Base-by-base conservation (phyloP, 2,329 filamentous ascomycete species). In the Hypoxylon sp. region DNA sequence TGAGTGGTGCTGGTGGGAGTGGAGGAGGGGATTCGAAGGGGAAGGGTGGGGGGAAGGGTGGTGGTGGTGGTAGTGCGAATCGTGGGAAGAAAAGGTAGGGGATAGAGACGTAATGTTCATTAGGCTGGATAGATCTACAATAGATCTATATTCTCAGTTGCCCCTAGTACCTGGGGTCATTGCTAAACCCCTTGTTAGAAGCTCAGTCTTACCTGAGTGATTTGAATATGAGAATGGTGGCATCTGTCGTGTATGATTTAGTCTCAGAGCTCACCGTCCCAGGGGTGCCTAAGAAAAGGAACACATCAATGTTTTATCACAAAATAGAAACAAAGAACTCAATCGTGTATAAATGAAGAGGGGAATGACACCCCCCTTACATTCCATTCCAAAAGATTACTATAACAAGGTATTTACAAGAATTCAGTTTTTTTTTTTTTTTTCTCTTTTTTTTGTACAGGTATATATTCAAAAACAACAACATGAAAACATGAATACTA, bases 1-100 rank as follows among this genome's bases (percentile, higher is more conserved):
- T 92, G 83, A 83, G 86, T 13, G 89, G 89, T 5, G 80, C 80
- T 14, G 80, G 83, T 1, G 79, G 81, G 17, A 78, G 83, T 30
- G 79, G 82, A 53, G 81, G 45, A 80, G 81, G 43, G 80, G 78
- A 34, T 80, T 79, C 11, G 76, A 75, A 23, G 76, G 74, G 3
- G 79, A 78, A 51, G 79, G 79, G 65, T 76, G 78, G 61, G 77
- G 75, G 78, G 48, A 77, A 76, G 38, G 73, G 79, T 28, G 79
- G 80, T 32, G 79, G 80, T 32, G 80, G 78, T 0, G 60, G 61
- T 30, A 49, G n/a, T 45, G 41, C 64, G 10, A 83, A 79, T 67
- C 67, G 67, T 32, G 82, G 83, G 0, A 81, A 81, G 46, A 86
- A 85, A 78, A 82, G 77, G 73, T 80, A 77, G 63, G 23, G 53